Conservation (phyloP, 345 rosid species). For the Camelina hispida region DNA sequence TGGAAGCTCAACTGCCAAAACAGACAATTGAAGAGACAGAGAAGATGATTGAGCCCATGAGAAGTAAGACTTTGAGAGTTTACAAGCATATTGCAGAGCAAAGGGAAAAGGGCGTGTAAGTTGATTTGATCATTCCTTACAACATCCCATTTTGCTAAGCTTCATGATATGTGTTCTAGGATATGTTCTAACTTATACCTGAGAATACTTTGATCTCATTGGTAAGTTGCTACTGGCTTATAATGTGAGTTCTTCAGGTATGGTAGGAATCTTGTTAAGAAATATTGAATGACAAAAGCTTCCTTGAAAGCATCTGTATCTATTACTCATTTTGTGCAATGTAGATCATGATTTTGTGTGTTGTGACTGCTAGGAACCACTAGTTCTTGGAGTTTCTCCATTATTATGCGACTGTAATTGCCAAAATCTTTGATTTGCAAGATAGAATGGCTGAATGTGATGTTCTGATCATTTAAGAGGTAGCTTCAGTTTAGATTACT, state of each 20-base stretch:
- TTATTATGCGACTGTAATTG: no score
- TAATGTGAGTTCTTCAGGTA: conserved; percentile 8
- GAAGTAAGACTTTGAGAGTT: conserved; percentile 52
- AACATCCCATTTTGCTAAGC: neutral
- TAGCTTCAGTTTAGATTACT: conserved; percentile 7
- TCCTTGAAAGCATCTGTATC: conserved; percentile 5
- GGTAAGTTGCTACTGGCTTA: conserved; percentile 12
- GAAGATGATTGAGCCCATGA: conserved; percentile 65
- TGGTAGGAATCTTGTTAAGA: conserved; percentile 9
- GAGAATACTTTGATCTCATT: neutral
- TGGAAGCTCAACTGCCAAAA: conserved; percentile 58
- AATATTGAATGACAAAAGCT: conserved; percentile 9
- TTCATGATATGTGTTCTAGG: neutral
- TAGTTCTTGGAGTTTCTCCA: no score
- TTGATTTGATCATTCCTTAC: neutral
- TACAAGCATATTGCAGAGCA: conserved; percentile 52
- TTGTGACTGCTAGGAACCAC: no score
- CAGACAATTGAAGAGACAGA: conserved; percentile 63
- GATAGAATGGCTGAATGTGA: neutral
- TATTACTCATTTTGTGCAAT: neutral
- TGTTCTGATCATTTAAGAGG: neutral
- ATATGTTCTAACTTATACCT: conserved; percentile 1
- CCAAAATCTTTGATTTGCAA: conserved; percentile 2
- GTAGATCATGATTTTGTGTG: conserved; percentile 14
- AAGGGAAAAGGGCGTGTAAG: conserved; percentile 30